phyloP scores from a whole-genome alignment of 495 filamentous ascomycete genomes.

The Hypoxylon rickii region DNA sequence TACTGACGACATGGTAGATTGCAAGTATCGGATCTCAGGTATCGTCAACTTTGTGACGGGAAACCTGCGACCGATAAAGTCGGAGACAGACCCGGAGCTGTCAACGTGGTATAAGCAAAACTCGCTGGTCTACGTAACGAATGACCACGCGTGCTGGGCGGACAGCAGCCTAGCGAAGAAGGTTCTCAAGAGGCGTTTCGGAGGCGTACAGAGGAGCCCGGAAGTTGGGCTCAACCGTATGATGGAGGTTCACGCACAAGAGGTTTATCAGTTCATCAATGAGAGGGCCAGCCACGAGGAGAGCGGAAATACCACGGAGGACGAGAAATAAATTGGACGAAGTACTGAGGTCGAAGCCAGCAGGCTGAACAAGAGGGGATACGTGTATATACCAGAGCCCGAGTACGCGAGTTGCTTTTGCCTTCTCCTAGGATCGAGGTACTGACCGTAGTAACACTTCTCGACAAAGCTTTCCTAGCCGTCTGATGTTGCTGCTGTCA shows the following conservation, averaged over 20 bases:
- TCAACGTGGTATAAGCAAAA: constrained; percentile 75
- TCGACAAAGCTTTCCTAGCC: no score
- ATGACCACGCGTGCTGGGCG: constrained; percentile 72
- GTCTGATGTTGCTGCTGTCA: no score
- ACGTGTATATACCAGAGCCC: constrained; percentile 8
- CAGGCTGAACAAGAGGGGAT: neutral
- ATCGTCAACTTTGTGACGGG: constrained; percentile 65
- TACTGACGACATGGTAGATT: constrained; percentile 41
- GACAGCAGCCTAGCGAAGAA: constrained; percentile 57
- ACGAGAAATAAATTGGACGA: constrained; percentile 32
- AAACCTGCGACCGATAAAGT: constrained; percentile 67
- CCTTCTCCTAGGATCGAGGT: no score
- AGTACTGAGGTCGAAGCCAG: neutral
- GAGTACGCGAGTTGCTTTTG: no score
- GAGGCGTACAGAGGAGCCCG: constrained; percentile 60
- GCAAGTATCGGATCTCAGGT: constrained; percentile 50
- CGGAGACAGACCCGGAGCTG: constrained; percentile 64
- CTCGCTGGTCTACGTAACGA: constrained; percentile 73
- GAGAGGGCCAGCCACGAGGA: constrained; percentile 40
- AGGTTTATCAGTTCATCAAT: constrained; percentile 60
- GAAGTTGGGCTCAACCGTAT: constrained; percentile 63
- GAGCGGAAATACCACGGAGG: constrained; percentile 45
- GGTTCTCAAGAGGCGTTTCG: constrained; percentile 69
- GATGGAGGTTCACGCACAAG: constrained; percentile 62
- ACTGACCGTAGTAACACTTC: no score